Conservation (phyloP, 768 basidiomycete species). For the Podaxis sp. region DNA sequence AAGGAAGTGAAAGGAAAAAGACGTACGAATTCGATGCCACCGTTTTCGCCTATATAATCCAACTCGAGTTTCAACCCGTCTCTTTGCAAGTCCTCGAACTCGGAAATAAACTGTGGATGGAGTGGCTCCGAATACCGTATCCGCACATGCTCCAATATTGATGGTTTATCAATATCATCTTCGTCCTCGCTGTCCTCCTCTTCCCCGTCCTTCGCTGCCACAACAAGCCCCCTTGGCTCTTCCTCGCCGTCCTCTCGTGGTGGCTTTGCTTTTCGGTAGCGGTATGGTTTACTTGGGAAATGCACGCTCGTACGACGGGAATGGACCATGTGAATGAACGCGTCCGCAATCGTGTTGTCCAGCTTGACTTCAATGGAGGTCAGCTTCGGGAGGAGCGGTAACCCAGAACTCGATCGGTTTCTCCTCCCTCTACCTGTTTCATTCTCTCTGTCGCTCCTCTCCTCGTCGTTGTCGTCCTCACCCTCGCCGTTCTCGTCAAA, state of each 20-base stretch:
- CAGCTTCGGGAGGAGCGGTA: conserved; percentile 28
- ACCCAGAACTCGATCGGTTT: conserved; percentile 24
- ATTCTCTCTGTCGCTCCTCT: not conserved
- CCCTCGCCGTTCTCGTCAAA: conserved; percentile 9
- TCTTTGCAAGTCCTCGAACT: conserved; percentile 12
- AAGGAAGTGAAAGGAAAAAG: not conserved
- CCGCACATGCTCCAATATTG: conserved; percentile 13
- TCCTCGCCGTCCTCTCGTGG: not conserved
- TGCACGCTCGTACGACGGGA: conserved; percentile 24
- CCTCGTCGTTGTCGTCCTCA: not conserved
- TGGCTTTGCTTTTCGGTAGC: not conserved
- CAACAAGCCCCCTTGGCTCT: not conserved
- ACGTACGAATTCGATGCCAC: conserved; percentile 14
- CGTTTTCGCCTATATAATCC: conserved; percentile 14
- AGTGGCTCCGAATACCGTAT: conserved; percentile 12
- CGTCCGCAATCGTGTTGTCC: conserved; percentile 29
- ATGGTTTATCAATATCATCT: conserved; percentile 11
- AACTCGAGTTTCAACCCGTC: conserved; percentile 15
- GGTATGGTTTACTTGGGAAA: conserved; percentile 10
- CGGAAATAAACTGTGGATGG: conserved; percentile 10
- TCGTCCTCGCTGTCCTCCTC: not conserved
- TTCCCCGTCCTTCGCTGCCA: not conserved
- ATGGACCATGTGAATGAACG: conserved; percentile 37
- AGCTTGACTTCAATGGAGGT: conserved; percentile 38
- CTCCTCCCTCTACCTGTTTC: not conserved